Evolutionary conservation across 768 basidiomycete species (phyloP), one percentile per base, ranked within the genome.

Genomic region (Boletus edulis): DNA sequence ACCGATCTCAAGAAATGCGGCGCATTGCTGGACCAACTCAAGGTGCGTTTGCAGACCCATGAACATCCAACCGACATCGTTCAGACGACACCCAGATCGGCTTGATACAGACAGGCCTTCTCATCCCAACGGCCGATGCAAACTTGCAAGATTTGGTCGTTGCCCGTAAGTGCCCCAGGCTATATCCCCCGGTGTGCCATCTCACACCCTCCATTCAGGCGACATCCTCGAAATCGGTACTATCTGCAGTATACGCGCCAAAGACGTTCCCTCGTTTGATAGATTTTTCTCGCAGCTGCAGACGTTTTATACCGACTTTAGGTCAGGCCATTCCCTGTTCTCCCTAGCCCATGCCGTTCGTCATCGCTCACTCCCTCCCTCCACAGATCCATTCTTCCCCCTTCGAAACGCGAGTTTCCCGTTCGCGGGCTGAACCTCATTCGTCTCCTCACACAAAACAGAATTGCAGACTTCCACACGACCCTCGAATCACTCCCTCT

Each of bases 381-480:
- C 38, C n/a, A 87, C 31, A 67, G 92, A 70, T 77, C 84, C 50
- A 73, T 77, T 56, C 85, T 98, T 40, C 89, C 91, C 2, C 85
- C 83, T 4, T 98, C 96, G 15, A 83, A 87, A 56, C 86, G 89
- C 68, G 91, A 95, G 75, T 90, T 85, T 60, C 83, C 94, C 45
- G 85, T 97, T 55, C 87, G 91, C 46, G 94, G 95, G 7, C 85
- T 99, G 34, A 89, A 96, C 68, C 90, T 99, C 71, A 93, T 98
- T 67, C 89, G 91, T 44, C 84, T 98, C 55, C 85, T 99, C 64
- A 93, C 92, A 10, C 91, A 93, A 70, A 97, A 97, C 72, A 87
- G 93, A 67, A 96, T 98, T 62, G 94, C 96, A 34, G 92, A 96
- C 70, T 98, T 98, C 76, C 96, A 99, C 72, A 97, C 94, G 20